Conservation (phyloP, 1,284 basidiomycete genomes). For the Ganoderma boninense region DNA sequence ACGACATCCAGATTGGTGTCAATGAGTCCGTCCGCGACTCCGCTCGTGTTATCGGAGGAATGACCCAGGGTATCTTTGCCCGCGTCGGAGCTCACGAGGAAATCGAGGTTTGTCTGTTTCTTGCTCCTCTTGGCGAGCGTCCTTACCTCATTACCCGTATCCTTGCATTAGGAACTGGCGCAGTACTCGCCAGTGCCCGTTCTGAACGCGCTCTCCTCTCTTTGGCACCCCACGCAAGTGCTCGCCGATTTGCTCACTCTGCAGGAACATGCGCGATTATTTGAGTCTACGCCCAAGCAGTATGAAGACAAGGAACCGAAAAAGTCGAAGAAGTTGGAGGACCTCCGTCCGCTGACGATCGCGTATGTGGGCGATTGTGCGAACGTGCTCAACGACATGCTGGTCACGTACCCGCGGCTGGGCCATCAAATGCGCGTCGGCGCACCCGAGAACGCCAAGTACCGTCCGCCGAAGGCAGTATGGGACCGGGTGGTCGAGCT, state of each 20-base stretch:
- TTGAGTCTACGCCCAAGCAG: constrained; percentile 40
- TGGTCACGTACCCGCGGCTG: constrained; percentile 92
- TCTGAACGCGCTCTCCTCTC: constrained; percentile 93
- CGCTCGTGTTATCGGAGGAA: constrained; percentile 88
- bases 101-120: constrained; percentile 74
- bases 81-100: constrained; percentile 93
- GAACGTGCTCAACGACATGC: constrained; percentile 98
- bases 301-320: constrained; percentile 9
- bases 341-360: constrained; percentile 77
- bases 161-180: constrained; percentile 78
- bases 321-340: constrained; percentile 41
- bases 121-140: not conserved
- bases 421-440: constrained; percentile 91
- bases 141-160: not conserved
- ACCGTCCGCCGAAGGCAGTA: constrained; percentile 82
- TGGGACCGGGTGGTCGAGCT: constrained; percentile 81
- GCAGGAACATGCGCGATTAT: constrained; percentile 75
- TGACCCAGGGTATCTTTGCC: constrained; percentile 98
- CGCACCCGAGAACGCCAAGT: constrained; percentile 68
- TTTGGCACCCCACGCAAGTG: constrained; percentile 97
- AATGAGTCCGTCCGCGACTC: constrained; percentile 92
- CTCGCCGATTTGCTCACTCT: constrained; percentile 94
- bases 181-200: constrained; percentile 92
- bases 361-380: constrained; percentile 97
- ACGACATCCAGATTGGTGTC: constrained; percentile 96